phyloP scores from a whole-genome alignment of 2,329 filamentous ascomycete species.

The Alternaria atra region DNA sequence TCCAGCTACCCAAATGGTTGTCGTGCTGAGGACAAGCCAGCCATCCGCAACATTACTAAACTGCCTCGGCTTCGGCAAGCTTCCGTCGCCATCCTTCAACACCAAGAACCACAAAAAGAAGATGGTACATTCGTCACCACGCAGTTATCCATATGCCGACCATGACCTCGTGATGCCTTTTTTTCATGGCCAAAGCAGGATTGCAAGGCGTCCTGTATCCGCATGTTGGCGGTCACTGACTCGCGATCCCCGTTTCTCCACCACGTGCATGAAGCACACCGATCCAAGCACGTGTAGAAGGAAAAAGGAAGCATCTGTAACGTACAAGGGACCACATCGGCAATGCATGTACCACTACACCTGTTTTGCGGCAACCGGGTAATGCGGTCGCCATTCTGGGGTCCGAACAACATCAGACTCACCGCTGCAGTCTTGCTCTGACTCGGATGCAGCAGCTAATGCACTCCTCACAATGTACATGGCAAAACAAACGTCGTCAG shows the following conservation, averaged over 20 bases:
- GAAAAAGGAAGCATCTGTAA: slow-evolving; percentile 20
- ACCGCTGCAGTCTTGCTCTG: slow-evolving; percentile 3
- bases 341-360: slow-evolving; percentile 2
- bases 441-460: slow-evolving; percentile 8
- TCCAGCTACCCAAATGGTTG: neutral
- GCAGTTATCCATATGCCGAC: neutral
- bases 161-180: neutral
- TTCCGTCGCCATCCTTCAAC: neutral
- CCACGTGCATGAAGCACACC: slow-evolving; percentile 21
- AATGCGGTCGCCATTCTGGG: neutral
- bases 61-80: slow-evolving; percentile 6
- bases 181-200: neutral
- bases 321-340: slow-evolving; percentile 1
- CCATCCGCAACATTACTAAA: neutral
- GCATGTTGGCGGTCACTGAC: slow-evolving; percentile 11
- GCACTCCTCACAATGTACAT: slow-evolving; percentile 3
- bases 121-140: neutral
- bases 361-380: slow-evolving; percentile 1
- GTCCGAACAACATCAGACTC: slow-evolving; percentile 3
- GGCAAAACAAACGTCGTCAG: slow-evolving; percentile 6
- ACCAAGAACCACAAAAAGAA: slow-evolving; percentile 1
- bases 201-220: neutral
- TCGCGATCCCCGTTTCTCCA: slow-evolving; percentile 10
- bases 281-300: slow-evolving; percentile 16
- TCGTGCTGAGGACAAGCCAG: neutral